Evolutionary conservation across 2,329 filamentous ascomycete genomes (phyloP).

Genomic region (Sclerotinia trifoliorum): DNA sequence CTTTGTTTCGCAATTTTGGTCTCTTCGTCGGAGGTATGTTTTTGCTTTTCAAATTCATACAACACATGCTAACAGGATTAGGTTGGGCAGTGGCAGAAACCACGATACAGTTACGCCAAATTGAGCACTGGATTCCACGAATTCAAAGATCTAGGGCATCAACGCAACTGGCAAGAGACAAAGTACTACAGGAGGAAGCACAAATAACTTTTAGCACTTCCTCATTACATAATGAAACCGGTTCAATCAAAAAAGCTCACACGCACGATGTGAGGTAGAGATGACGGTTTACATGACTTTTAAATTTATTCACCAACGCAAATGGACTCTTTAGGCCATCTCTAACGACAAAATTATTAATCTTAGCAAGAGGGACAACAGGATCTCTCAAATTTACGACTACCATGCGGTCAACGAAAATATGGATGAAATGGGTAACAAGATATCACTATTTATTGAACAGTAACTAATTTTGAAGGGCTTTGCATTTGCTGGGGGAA

Average conservation of each 20-base stretch:
- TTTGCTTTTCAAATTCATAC: neutral
- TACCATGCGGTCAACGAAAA: neutral
- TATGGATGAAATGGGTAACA: slow-evolving; percentile 10
- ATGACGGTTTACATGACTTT: neutral
- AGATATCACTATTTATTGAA: slow-evolving; percentile 18
- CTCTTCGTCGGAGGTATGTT: slow-evolving; percentile 30
- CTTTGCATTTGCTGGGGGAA: slow-evolving; percentile 9
- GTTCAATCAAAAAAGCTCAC: neutral
- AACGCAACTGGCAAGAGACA: slow-evolving; percentile 21
- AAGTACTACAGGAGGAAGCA: neutral
- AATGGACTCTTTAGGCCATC: neutral
- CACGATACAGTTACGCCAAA: slow-evolving; percentile 13
- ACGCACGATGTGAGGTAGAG: neutral
- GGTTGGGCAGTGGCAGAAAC: slow-evolving; percentile 19
- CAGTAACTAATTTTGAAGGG: slow-evolving; percentile 10
- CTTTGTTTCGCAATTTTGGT: slow-evolving; percentile 29
- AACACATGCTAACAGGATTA: slow-evolving; percentile 11
- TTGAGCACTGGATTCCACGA: slow-evolving; percentile 18
- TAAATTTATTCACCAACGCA: neutral
- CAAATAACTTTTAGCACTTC: neutral
- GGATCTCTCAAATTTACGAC: neutral
- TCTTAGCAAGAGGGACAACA: neutral
- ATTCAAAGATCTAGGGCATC: slow-evolving; percentile 15
- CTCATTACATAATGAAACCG: neutral
- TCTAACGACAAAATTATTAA: slow-evolving; percentile 9